Base-by-base conservation (phyloP, 202 grass and related monocot species). In the Alloteropsis angusta region DNA sequence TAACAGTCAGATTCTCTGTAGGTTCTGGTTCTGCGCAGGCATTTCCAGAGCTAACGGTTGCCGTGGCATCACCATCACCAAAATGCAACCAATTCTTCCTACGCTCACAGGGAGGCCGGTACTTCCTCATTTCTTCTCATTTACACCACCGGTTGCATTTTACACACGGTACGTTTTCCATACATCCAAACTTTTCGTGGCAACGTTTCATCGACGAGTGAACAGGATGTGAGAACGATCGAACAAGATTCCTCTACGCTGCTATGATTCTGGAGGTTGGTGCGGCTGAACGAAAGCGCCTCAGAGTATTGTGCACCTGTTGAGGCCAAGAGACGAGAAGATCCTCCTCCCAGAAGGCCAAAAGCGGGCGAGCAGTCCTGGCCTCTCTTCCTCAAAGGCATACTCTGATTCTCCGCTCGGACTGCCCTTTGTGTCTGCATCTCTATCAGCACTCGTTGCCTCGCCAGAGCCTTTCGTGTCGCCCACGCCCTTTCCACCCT, bases 251-350 rank as follows among this genome's bases (percentile, higher is more conserved):
- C 2, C 2, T 75, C 16, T 46, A 69, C 59, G 6, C 35, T 5
- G 9, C 16, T 61, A 39, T 21, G 39, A 41, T 60, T 59, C 54
- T 49, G 7, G 22, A 18, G 32, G 32, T 45, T n/a, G 0, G 19
- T 14, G n/a, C 19, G 53, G 49, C 23, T n/a, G 7, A 11, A 66
- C 52, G 28, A 18, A 43, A n/a, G 13, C 46, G 28, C 22, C 48
- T 97, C 83, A 97, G 9, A 99, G 85, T 79, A 99, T 72, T 2
- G 96, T 84, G 82, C 96, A 99, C 58, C 60, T 89, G 83, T 95
- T 99, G 5, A 99, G 47, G 34, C 92, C 92, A 67, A 99, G 84
- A 35, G 85, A 84, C 4, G 87, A 79, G 72, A 95, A 83, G 42
- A 96, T 74, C 86, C 90, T 83, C 37, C 83, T 80, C 5, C 77